A percentile compares a stretch with the other conserved stretches of the same genome.
Evolutionary conservation across 352 stramenopile species (phyloP).

Genomic region (Pythium scleroteichum): DNA sequence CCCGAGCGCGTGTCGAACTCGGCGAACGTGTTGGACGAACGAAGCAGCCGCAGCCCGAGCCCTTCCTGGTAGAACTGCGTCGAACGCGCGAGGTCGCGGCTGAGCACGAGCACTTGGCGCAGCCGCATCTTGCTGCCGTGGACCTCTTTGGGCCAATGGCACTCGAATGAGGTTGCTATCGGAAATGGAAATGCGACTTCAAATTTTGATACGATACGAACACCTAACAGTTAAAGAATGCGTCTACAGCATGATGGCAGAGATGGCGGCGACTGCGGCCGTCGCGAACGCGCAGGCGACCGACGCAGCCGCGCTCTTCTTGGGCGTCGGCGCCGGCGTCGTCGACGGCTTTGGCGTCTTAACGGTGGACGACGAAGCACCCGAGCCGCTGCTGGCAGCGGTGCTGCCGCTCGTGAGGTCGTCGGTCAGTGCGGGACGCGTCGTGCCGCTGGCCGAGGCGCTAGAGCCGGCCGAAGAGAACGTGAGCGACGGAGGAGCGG

Average conservation of each 20-base stretch:
- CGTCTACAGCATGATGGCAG: slow-evolving; percentile 9
- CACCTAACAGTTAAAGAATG: slow-evolving; percentile 15
- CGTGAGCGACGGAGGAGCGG: background rate
- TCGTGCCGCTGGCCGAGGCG: background rate
- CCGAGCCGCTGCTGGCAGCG: slow-evolving; percentile 7
- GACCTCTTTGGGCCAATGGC: too few species aligned
- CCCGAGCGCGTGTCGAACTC: slow-evolving; percentile 73
- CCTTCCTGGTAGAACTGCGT: slow-evolving; percentile 86
- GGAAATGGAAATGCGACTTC: slow-evolving; percentile 1
- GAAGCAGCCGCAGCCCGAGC: slow-evolving; percentile 70
- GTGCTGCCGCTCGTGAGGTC: slow-evolving; percentile 1
- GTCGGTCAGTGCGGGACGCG: too few species aligned
- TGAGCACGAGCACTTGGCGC: slow-evolving; percentile 85
- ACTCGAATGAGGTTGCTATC: slow-evolving; percentile 9
- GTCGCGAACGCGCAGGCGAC: background rate
- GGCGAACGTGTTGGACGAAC: slow-evolving; percentile 77
- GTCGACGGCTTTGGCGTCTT: slow-evolving; percentile 1
- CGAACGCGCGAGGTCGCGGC: slow-evolving; percentile 74
- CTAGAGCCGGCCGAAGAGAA: slow-evolving; percentile 1
- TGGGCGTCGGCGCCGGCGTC: slow-evolving; percentile 6
- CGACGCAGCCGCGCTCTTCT: background rate
- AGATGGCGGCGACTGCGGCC: slow-evolving; percentile 4
- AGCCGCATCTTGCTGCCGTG: slow-evolving; percentile 40
- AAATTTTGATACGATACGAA: slow-evolving; percentile 16
- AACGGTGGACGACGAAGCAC: background rate